A percentile compares a stretch with the other conserved stretches of the same genome.
phyloP scores from a whole-genome alignment of 352 stramenopile genomes.

The Peronospora farinosa region DNA sequence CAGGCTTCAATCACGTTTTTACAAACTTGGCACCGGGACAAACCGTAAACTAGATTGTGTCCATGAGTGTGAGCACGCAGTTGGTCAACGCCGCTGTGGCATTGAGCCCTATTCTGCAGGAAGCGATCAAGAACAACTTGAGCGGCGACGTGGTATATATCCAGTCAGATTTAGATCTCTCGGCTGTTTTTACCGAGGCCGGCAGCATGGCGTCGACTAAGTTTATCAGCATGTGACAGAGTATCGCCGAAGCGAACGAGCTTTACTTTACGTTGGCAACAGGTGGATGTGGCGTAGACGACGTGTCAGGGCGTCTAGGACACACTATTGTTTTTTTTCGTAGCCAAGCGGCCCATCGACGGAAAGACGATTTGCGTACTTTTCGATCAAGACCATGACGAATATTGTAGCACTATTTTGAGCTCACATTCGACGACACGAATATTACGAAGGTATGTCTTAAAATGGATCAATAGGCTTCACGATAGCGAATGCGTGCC shows the following conservation, averaged over 20 bases:
- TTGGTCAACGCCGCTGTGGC: constrained; percentile 71
- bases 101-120: constrained; percentile 85
- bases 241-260: constrained; percentile 93
- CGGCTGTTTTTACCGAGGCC: constrained; percentile 82
- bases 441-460: constrained; percentile 90
- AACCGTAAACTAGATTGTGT: constrained; percentile 57
- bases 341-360: constrained; percentile 90
- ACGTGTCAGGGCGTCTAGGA: constrained; percentile 83
- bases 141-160: constrained; percentile 94
- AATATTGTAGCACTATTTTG: constrained; percentile 89
- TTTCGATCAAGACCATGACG: constrained; percentile 91
- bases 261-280: constrained; percentile 88
- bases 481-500: no score
- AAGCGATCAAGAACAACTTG: constrained; percentile 96
- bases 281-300: constrained; percentile 60
- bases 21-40: constrained; percentile 64
- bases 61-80: constrained; percentile 73
- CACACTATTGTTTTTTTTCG: constrained; percentile 91
- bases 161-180: constrained; percentile 88
- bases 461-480: constrained; percentile 90
- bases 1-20: constrained; percentile 86
- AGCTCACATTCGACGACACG: constrained; percentile 93
- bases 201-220: constrained; percentile 87
- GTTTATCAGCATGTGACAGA: constrained; percentile 94
- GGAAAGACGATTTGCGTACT: constrained; percentile 95